Evolutionary conservation across 768 basidiomycete species (phyloP).

Genomic region (Tremella mesenterica): DNA sequence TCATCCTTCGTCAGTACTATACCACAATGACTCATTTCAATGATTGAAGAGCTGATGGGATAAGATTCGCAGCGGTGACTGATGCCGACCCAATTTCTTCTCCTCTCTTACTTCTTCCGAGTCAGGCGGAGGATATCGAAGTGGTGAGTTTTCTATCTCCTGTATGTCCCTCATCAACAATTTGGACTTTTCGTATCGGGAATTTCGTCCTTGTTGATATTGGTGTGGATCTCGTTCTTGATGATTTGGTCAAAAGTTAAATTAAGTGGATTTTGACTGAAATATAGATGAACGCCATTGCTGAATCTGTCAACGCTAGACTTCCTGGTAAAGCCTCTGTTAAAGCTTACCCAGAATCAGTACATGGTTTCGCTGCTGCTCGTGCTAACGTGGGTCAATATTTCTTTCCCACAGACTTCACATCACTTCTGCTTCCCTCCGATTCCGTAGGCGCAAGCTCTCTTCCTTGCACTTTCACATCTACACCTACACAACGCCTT

Average conservation of each 20-base stretch:
- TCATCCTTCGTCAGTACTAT: slow-evolving; percentile 51
- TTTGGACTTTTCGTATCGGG: background rate
- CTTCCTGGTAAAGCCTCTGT: slow-evolving; percentile 8
- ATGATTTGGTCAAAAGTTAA: too few relatives aligned
- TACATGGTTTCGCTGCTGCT: slow-evolving; percentile 36
- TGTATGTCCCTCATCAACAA: background rate
- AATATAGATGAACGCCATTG: slow-evolving; percentile 25
- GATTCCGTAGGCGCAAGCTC: background rate
- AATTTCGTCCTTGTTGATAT: too few relatives aligned
- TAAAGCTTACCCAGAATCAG: slow-evolving; percentile 24
- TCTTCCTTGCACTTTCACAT: background rate
- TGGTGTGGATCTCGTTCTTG: too few relatives aligned
- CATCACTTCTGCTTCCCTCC: background rate
- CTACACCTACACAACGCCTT: too few relatives aligned
- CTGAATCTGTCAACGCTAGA: slow-evolving; percentile 26
- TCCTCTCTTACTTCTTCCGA: slow-evolving; percentile 55
- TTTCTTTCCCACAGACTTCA: too few relatives aligned
- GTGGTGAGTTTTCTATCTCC: slow-evolving; percentile 47
- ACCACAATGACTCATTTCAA: background rate
- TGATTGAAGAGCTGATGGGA: slow-evolving; percentile 29
- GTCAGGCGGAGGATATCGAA: slow-evolving; percentile 54
- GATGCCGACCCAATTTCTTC: slow-evolving; percentile 53
- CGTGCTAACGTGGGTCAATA: slow-evolving; percentile 31
- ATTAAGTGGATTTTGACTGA: background rate
- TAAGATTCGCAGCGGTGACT: slow-evolving; percentile 35